These are phyloP conservation scores for Colletotrichum tamarilloi DNA, from an alignment of 2,329 filamentous ascomycete species.

Conservation along the genomic window DNA sequence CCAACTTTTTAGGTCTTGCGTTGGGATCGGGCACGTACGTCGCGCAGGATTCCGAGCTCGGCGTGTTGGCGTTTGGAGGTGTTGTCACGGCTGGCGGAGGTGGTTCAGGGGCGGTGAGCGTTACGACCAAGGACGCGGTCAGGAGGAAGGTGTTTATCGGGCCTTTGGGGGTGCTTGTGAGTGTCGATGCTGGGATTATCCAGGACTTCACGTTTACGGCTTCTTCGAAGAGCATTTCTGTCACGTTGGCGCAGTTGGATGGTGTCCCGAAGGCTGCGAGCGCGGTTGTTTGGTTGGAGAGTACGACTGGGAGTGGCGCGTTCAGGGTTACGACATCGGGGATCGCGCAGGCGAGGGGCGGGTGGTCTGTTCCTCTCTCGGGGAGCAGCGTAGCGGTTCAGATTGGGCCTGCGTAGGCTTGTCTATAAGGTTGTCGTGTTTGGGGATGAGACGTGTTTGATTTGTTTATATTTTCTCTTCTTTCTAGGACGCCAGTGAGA, in stretches of 20 bases:
- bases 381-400: neutral
- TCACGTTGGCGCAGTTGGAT: conserved; percentile 46
- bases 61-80: conserved; percentile 61
- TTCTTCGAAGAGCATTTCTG: conserved; percentile 38
- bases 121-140: conserved; percentile 57
- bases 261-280: conserved; percentile 42
- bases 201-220: conserved; percentile 47
- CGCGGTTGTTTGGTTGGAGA: conserved; percentile 50
- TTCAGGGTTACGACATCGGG: conserved; percentile 30
- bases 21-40: conserved; percentile 63
- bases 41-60: conserved; percentile 54
- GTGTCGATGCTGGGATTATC: conserved; percentile 56
- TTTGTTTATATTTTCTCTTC: neutral
- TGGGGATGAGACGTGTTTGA: neutral
- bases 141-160: conserved; percentile 60
- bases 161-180: conserved; percentile 52
- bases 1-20: conserved; percentile 62
- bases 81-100: conserved; percentile 40
- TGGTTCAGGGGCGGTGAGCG: conserved; percentile 40
- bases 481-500: neutral
- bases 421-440: neutral
- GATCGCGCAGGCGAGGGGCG: conserved; percentile 35
- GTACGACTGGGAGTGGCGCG: conserved; percentile 32
- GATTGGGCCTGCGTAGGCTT: conserved; percentile 43
- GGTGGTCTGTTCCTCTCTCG: conserved; percentile 30